phyloP scores from a whole-genome alignment of 805 yeast species.

The Ascoidea tarda region DNA sequence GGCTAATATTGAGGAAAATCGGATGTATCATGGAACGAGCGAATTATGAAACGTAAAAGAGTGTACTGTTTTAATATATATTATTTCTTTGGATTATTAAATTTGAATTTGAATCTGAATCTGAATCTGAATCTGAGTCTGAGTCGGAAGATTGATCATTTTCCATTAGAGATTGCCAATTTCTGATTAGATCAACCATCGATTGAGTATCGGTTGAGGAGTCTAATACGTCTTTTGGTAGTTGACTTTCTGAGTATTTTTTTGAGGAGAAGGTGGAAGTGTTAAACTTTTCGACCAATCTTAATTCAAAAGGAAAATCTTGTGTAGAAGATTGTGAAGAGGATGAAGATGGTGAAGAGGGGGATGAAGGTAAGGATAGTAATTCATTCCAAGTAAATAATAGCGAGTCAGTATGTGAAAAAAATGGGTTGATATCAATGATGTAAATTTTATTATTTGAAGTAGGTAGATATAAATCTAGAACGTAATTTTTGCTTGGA shows the following conservation, averaged over 20 bases:
- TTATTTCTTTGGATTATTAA: background rate
- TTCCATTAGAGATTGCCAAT: conserved; percentile 32
- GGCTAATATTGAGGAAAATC: too few relatives aligned
- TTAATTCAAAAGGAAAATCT: conserved; percentile 31
- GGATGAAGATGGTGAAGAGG: background rate
- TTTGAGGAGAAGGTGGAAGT: conserved; percentile 65
- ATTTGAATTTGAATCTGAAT: background rate
- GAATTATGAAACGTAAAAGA: background rate
- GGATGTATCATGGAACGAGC: background rate
- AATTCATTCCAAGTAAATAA: conserved; percentile 81
- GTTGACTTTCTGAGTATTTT: conserved; percentile 82
- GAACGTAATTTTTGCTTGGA: conserved; percentile 42
- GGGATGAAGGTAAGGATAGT: conserved; percentile 11
- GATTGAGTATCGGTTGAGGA: conserved; percentile 58
- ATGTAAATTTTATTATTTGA: conserved; percentile 54
- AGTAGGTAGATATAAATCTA: conserved; percentile 75
- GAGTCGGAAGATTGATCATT: conserved; percentile 4
- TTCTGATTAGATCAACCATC: conserved; percentile 52
- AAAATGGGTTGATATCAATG: conserved; percentile 80
- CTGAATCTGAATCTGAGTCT: background rate
- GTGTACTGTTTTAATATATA: background rate
- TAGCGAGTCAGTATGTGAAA: conserved; percentile 63
- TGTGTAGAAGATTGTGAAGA: conserved; percentile 5
- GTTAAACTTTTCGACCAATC: conserved; percentile 58
- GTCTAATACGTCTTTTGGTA: conserved; percentile 83